Percentiles rank a stretch among this genome's conserved stretches.
Conservation (phyloP, 116 monocot genomes). For the Posidonia oceanica region DNA sequence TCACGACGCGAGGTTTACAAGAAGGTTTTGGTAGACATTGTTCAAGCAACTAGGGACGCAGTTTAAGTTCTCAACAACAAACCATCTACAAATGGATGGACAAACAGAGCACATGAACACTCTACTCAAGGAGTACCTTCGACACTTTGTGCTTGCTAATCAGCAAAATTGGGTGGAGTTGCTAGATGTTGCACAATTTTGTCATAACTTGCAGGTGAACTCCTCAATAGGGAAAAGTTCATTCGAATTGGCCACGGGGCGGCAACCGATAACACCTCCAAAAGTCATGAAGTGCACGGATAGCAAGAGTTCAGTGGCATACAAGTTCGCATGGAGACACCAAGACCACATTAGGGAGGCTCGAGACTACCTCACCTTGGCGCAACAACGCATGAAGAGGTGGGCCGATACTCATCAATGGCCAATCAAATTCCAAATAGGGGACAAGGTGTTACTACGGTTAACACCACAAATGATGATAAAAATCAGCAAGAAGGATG, state of each 20-base stretch:
- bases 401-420: no score
- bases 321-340: no score
- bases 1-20: neutral
- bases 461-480: no score
- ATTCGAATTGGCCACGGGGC: neutral
- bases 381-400: no score
- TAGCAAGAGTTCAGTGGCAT: neutral
- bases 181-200: neutral
- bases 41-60: conserved; percentile 1
- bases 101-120: conserved; percentile 1
- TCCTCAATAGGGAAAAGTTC: neutral
- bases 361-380: no score
- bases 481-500: no score
- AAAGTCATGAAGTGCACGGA: neutral
- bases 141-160: neutral
- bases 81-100: conserved; percentile 6
- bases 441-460: no score
- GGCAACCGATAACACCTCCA: neutral
- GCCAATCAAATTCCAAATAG: no score
- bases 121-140: no score
- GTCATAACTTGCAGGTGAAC: neutral
- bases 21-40: neutral
- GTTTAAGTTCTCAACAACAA: conserved; percentile 4
- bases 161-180: conserved; percentile 1
- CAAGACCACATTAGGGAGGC: neutral